Base-by-base conservation (phyloP, 2,329 filamentous ascomycete species). In the Cyanodermella asteris region DNA sequence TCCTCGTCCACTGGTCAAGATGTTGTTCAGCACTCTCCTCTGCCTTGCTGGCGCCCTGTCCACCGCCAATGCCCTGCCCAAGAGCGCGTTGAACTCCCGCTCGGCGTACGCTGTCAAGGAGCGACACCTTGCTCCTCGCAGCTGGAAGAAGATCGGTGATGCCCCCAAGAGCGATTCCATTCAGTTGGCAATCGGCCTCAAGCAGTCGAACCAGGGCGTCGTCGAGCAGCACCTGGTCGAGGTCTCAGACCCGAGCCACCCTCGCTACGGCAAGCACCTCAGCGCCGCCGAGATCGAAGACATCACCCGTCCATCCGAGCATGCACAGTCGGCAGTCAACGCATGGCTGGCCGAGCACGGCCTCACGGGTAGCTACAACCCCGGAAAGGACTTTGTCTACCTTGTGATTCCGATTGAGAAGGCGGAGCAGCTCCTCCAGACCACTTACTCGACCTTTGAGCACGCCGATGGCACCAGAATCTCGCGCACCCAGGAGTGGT, bases 381-480 rank as follows among this genome's bases (percentile, higher is more conserved):
- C 59, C 0, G 58, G 62, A 18, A 60, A 58, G 37, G 63, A 69
- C 35, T 68, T 61, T 59, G 54, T 69, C 31, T 55, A 51, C 10
- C 46, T 67, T 5, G 43, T 51, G 16, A 42, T 69, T 6, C 56
- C 62, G 2, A 50, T 70, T 11, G 44, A 49, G 20, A 41, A 50
- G 20, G 54, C 57, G 1, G 63, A 70, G 37, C 44, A 48, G 12
- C 52, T 69, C 5, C 50, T 70, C 11, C 43, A 61, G 28, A 59
- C 59, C 4, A 47, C 53, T 28, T 63, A 62, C 36, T 50, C 49
- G 26, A 47, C 57, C 31, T 71, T 57, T 42, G 44, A 57, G 38
- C 61, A 65, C 35, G 43, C 47, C 16, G 56, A 67, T 37, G 64
- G 64, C n/a, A 41, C 51, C 3, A 38, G 50, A 7, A 38, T 66